phyloP scores from a whole-genome alignment of 345 rosid genomes.

The Cochlearia excelsa region DNA sequence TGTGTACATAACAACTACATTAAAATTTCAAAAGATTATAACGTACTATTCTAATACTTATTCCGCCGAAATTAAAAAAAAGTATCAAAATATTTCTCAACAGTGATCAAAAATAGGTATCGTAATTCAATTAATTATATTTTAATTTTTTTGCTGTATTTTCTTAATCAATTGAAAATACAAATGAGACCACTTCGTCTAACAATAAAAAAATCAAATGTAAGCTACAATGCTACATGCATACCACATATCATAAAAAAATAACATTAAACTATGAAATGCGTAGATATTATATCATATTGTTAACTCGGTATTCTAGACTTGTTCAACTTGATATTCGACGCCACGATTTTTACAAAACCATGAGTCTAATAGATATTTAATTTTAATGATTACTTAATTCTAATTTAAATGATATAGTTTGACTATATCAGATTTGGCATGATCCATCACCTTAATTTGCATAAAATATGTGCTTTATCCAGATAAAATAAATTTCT shows the following conservation, averaged over 20 bases:
- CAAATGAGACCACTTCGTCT: constrained; percentile 12
- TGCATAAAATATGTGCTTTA: constrained; percentile 25
- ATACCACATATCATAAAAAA: constrained; percentile 23
- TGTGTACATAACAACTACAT: background rate
- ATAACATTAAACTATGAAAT: constrained; percentile 21
- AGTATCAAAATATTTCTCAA: background rate
- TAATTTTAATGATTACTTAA: background rate
- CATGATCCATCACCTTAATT: constrained; percentile 33
- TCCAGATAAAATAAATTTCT: constrained; percentile 2
- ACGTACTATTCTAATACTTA: constrained; percentile 1
- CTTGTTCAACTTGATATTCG: constrained; percentile 33
- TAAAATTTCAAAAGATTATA: background rate
- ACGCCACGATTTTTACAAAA: constrained; percentile 34
- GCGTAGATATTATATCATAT: constrained; percentile 3
- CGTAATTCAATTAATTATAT: background rate
- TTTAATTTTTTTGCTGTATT: background rate
- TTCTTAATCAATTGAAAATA: background rate
- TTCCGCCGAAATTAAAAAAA: background rate
- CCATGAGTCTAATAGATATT: constrained; percentile 8
- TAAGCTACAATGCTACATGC: constrained; percentile 38
- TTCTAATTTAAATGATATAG: constrained; percentile 2
- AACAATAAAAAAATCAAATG: constrained; percentile 11
- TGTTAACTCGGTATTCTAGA: constrained; percentile 3
- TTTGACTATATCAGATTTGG: constrained; percentile 30
- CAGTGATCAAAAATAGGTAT: constrained; percentile 1